Conservation (phyloP, 306 rosid species). For the Citrullus colocynthis region DNA sequence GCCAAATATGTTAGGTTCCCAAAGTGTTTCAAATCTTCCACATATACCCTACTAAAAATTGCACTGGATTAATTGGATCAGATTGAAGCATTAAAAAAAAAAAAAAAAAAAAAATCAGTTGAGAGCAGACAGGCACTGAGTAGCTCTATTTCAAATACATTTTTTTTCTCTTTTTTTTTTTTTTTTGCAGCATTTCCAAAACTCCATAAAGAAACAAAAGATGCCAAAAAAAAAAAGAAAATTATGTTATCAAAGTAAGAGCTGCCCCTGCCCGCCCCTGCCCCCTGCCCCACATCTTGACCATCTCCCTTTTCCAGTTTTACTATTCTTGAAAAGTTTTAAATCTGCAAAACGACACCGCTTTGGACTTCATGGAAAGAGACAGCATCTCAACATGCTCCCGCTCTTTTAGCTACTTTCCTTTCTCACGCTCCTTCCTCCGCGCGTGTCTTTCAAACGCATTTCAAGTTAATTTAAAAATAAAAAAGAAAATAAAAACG, state of each 20-base stretch:
- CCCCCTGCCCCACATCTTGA: neutral
- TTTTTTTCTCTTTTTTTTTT: neutral
- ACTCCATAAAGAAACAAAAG: neutral
- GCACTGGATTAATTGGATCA: too few species aligned
- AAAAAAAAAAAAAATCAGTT: neutral
- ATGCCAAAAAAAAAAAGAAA: neutral
- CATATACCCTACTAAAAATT: too few species aligned
- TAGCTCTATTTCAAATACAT: neutral
- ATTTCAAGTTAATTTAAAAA: neutral
- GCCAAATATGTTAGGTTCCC: too few species aligned
- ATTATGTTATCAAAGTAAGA: neutral
- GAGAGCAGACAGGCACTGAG: constrained; percentile 3
- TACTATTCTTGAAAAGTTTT: neutral
- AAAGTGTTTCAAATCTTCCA: too few species aligned
- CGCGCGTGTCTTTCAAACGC: constrained; percentile 1
- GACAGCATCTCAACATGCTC: constrained; percentile 4
- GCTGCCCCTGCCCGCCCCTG: neutral
- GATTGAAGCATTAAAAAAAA: too few species aligned
- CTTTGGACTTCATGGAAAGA: neutral
- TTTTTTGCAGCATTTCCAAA: neutral
- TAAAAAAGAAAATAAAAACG: neutral
- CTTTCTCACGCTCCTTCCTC: neutral
- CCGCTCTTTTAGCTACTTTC: neutral
- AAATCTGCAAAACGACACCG: neutral
- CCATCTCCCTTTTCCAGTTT: neutral